These are phyloP conservation scores for Macadamia integrifolia DNA, from an alignment of 164 flowering plant species.

Conservation along the genomic window DNA sequence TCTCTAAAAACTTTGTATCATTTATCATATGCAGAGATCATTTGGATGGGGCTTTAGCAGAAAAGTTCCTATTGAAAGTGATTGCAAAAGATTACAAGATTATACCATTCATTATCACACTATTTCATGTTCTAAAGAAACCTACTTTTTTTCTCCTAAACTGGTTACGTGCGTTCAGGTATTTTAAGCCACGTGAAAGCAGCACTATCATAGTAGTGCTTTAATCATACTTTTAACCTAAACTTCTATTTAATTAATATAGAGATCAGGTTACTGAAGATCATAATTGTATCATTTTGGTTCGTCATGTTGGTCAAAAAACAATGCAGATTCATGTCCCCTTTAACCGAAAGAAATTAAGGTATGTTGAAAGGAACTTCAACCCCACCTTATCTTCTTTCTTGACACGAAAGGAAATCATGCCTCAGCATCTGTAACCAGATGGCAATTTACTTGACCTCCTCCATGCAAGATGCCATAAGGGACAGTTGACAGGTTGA, in stretches of 20 bases:
- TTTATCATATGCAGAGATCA: slow-evolving; percentile 5
- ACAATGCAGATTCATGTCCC: background rate
- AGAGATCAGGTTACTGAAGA: background rate
- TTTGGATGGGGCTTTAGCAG: slow-evolving; percentile 6
- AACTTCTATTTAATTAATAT: slow-evolving; percentile 3
- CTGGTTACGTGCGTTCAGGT: background rate
- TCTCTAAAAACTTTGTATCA: background rate
- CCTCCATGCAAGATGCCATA: too few species aligned
- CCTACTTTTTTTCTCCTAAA: slow-evolving; percentile 6
- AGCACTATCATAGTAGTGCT: background rate
- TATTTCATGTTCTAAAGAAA: slow-evolving; percentile 5
- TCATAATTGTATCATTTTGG: background rate
- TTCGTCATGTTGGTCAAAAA: background rate
- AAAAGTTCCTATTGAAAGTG: background rate
- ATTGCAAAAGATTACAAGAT: background rate
- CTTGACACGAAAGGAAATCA: too few species aligned
- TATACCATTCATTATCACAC: background rate
- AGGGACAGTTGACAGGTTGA: too few species aligned
- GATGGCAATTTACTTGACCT: too few species aligned
- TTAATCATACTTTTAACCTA: background rate
- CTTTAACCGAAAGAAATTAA: too few species aligned
- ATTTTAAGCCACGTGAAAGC: slow-evolving; percentile 1
- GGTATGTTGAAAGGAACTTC: too few species aligned
- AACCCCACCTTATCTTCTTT: too few species aligned
- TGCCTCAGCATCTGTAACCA: too few species aligned